Conservation (phyloP, 2,329 filamentous ascomycete species). For the Fusarium hostae region DNA sequence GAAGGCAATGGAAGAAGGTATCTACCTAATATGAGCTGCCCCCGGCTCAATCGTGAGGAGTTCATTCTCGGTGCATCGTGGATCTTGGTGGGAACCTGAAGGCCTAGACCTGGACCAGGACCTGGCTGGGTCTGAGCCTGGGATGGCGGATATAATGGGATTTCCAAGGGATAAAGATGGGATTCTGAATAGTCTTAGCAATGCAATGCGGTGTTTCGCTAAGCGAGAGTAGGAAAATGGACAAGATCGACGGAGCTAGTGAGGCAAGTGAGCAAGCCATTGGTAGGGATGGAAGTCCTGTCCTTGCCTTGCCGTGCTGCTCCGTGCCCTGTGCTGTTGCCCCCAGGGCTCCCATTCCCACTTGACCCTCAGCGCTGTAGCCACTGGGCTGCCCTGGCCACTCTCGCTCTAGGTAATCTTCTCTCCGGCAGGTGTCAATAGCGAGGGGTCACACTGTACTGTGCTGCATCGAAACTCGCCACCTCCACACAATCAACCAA, state of each 20-base stretch:
- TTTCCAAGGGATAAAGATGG: slow-evolving; percentile 27
- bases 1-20: background rate
- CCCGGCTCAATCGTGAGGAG: background rate
- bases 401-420: background rate
- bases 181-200: slow-evolving; percentile 28
- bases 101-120: background rate
- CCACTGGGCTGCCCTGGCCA: background rate
- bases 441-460: slow-evolving; percentile 36
- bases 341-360: background rate
- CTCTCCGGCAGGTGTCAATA: background rate
- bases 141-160: slow-evolving; percentile 7
- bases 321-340: background rate
- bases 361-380: slow-evolving; percentile 20
- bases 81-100: slow-evolving; percentile 7
- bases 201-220: slow-evolving; percentile 7
- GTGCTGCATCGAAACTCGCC: slow-evolving; percentile 29
- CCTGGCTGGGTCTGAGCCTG: background rate
- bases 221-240: slow-evolving; percentile 18
- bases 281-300: slow-evolving; percentile 20
- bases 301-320: background rate
- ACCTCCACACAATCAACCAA: slow-evolving; percentile 38
- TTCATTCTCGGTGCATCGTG: background rate
- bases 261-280: slow-evolving; percentile 8
- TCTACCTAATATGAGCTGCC: background rate
- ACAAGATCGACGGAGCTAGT: slow-evolving; percentile 32